Evolutionary conservation across 2,329 filamentous ascomycete species (phyloP).

Genomic region (Neurospora sp.): DNA sequence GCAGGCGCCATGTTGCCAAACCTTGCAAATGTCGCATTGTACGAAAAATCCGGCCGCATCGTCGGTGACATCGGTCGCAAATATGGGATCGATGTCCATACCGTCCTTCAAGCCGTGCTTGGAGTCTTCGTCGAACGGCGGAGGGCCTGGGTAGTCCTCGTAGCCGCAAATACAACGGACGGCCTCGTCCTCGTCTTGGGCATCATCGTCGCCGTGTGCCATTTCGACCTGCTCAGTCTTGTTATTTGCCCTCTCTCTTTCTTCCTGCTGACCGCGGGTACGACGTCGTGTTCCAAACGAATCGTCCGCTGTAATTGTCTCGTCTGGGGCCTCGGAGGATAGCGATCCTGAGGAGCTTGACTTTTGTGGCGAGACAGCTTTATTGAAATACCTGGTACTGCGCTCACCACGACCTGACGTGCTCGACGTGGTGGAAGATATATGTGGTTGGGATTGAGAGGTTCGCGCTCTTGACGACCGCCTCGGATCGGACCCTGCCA

Average conservation of each 20-base stretch:
- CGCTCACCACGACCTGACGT: slow-evolving; percentile 69
- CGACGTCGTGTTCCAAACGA: slow-evolving; percentile 64
- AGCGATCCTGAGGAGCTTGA: slow-evolving; percentile 65
- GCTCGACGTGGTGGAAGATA: slow-evolving; percentile 69
- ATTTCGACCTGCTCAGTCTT: slow-evolving; percentile 37
- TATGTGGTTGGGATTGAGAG: slow-evolving; percentile 65
- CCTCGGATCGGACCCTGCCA: slow-evolving; percentile 61
- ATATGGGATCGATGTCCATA: slow-evolving; percentile 46
- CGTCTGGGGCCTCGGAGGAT: slow-evolving; percentile 59
- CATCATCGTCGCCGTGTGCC: slow-evolving; percentile 56
- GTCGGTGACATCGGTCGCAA: slow-evolving; percentile 58
- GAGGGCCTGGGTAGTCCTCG: slow-evolving; percentile 86
- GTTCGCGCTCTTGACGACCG: slow-evolving; percentile 85
- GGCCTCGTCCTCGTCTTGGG: slow-evolving; percentile 82
- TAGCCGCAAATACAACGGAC: slow-evolving; percentile 92
- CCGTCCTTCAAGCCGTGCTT: slow-evolving; percentile 46
- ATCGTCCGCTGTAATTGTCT: slow-evolving; percentile 50
- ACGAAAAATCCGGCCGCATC: slow-evolving; percentile 94
- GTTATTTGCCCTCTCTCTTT: slow-evolving; percentile 35
- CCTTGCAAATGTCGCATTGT: slow-evolving; percentile 94
- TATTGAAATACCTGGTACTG: slow-evolving; percentile 61
- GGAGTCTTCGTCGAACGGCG: slow-evolving; percentile 48
- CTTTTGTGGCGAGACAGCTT: slow-evolving; percentile 64
- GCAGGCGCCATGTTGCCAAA: slow-evolving; percentile 97
- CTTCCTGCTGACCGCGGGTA: slow-evolving; percentile 58